These are phyloP conservation scores for Mucor velutinosus DNA, from an alignment of 371 early-diverging fungal species.

Conservation along the genomic window DNA sequence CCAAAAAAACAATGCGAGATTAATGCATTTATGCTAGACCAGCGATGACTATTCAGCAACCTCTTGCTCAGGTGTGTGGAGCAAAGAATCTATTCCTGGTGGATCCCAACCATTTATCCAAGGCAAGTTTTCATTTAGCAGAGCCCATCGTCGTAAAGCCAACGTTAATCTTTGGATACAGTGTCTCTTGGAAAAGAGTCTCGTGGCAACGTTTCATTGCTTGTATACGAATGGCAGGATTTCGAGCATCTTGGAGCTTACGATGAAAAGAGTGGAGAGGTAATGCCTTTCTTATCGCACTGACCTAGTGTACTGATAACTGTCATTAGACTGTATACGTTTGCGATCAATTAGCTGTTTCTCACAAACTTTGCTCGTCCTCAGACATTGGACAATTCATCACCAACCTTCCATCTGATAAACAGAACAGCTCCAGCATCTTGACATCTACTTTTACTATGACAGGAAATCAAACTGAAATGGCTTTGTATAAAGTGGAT, in stretches of 20 bases:
- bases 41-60: conserved; percentile 48
- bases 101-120: conserved; percentile 47
- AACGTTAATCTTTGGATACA: conserved; percentile 13
- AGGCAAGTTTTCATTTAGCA: conserved; percentile 17
- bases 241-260: conserved; percentile 46
- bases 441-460: conserved; percentile 36
- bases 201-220: conserved; percentile 47
- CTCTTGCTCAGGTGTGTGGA: conserved; percentile 55
- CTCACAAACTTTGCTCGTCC: conserved; percentile 47
- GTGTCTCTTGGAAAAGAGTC: conserved; percentile 50
- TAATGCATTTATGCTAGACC: conserved; percentile 24
- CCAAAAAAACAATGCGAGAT: background rate
- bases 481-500: conserved; percentile 54
- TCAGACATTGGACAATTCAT: conserved; percentile 51
- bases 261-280: conserved; percentile 33
- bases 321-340: conserved; percentile 44
- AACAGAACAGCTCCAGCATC: conserved; percentile 41
- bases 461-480: conserved; percentile 28
- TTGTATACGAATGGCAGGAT: conserved; percentile 64
- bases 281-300: background rate
- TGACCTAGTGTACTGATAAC: background rate
- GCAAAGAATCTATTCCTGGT: conserved; percentile 47
- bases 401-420: conserved; percentile 26
- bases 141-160: background rate
- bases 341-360: conserved; percentile 49